Conservation (phyloP, 2,329 filamentous ascomycete genomes). For the Clonostachys sp. region DNA sequence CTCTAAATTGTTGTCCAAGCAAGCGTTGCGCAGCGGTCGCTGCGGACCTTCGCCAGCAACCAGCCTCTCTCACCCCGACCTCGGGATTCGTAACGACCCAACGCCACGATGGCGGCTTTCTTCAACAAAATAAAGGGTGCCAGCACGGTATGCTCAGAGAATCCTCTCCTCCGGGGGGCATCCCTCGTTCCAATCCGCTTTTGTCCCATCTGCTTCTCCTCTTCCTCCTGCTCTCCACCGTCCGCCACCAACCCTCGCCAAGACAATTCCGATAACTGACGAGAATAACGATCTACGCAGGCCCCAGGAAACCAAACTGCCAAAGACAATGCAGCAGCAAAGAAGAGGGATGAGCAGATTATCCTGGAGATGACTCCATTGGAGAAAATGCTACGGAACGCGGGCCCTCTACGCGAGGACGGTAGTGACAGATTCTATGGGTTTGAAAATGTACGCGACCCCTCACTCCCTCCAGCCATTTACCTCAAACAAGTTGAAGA, state of each 20-base stretch:
- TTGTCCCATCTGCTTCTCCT: not conserved
- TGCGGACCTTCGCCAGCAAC: slow-evolving; percentile 11
- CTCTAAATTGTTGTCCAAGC: slow-evolving; percentile 12
- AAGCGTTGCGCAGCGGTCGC: slow-evolving; percentile 27
- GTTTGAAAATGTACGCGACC: slow-evolving; percentile 81
- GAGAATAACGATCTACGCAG: slow-evolving; percentile 26
- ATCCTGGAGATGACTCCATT: slow-evolving; percentile 56
- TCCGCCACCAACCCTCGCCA: slow-evolving; percentile 5
- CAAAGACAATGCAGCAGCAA: slow-evolving; percentile 40
- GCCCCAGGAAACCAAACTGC: slow-evolving; percentile 31
- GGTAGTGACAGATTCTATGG: slow-evolving; percentile 98
- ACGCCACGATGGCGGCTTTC: slow-evolving; percentile 46
- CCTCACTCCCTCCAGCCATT: slow-evolving; percentile 4
- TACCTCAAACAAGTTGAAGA: not conserved
- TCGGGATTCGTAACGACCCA: slow-evolving; percentile 6
- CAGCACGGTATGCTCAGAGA: slow-evolving; percentile 42
- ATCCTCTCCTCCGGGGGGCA: not conserved
- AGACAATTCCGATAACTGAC: slow-evolving; percentile 18
- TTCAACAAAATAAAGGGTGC: slow-evolving; percentile 55
- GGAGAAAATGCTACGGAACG: slow-evolving; percentile 74
- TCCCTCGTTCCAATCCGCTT: too few species aligned
- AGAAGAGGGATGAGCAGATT: slow-evolving; percentile 56
- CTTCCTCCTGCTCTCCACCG: not conserved
- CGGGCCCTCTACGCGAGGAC: slow-evolving; percentile 76
- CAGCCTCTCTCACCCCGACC: slow-evolving; percentile 7